Evolutionary conservation across 2,329 filamentous ascomycete species (phyloP), one percentile per base, ranked within the genome.

Genomic region (Pseudogymnoascus sp.): DNA sequence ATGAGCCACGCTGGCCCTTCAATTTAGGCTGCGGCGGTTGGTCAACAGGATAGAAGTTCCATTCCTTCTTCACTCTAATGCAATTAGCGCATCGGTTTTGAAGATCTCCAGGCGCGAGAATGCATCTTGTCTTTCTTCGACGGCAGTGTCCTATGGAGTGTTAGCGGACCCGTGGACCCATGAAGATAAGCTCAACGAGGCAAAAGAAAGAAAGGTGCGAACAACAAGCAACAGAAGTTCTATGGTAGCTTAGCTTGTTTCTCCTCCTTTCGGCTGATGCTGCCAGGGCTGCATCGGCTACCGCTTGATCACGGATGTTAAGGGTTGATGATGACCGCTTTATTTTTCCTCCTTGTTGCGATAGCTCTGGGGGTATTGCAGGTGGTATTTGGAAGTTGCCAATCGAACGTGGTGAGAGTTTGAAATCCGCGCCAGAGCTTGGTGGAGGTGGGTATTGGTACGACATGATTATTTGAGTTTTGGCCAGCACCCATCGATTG

Each of bases 171-270:
- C 8, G 61, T 60, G n/a, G 16, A 33, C 35, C 42, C n/a, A 64
- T 19, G 44, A 42, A 50, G 35, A 59, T 56, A 50, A 63, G 38
- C 44, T 62, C 50, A 69, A 35, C 24, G 63, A 59, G 24, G 19
- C 47, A 62, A 59, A 61, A 44, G 53, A 40, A 8, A 56, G 53
- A 60, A 33, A 26, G 65, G 44, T 64, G 86, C 93, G 84, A 83
- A 97, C 93, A 89, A 79, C 93, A 97, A 69, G 93, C 95, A 70
- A 97, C 91, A 50, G 93, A 96, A 37, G 92, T 96, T 72, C 93
- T 86, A 78, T 97, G 93, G 74, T 97, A 97, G 38, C 93, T 93
- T 65, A 97, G 82, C 77, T 96, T 97, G 76, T 96, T 97, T 72
- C 93, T 86, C 72, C 86, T 85, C 74, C 89, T 89, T 69, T 89